A percentile compares a stretch with the other conserved stretches of the same genome.
Conservation (phyloP, 371 early-diverging fungal species). For the Nematocida homosporus region DNA sequence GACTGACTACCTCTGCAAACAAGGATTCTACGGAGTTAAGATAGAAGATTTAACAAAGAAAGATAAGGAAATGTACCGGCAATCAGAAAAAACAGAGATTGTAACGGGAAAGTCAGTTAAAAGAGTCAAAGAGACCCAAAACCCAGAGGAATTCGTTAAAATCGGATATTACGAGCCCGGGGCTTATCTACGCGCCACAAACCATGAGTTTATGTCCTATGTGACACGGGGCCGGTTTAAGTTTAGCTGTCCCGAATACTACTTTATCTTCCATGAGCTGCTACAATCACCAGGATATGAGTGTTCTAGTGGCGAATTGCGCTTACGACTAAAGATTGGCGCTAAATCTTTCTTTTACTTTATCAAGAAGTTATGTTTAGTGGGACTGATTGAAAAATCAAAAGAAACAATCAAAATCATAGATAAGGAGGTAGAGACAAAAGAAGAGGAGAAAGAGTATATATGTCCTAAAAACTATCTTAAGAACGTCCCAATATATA, state of each 20-base stretch:
- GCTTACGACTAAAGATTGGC: conserved; percentile 16
- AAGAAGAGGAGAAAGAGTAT: conserved; percentile 7
- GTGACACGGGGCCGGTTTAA: conserved; percentile 24
- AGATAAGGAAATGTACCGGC: not conserved
- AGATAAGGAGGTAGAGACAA: not conserved
- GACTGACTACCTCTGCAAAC: conserved; percentile 32
- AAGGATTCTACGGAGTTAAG: conserved; percentile 49
- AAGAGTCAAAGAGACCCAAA: not conserved
- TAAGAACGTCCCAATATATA: conserved; percentile 23
- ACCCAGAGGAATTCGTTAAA: conserved; percentile 10
- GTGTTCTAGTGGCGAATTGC: not conserved
- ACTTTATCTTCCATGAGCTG: conserved; percentile 48
- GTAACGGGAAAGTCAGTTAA: conserved; percentile 39
- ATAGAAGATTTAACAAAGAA: conserved; percentile 26
- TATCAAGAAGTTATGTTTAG: conserved; percentile 22
- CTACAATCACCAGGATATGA: not conserved
- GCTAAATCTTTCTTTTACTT: conserved; percentile 38
- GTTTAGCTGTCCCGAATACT: conserved; percentile 38
- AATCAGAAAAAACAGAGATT: not conserved
- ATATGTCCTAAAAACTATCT: not conserved
- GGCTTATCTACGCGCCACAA: conserved; percentile 31
- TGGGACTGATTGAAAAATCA: conserved; percentile 16
- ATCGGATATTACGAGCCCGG: not conserved
- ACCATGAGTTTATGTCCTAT: conserved; percentile 13
- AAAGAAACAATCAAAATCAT: not conserved